Percentiles rank a stretch among this genome's conserved stretches.
Conservation (phyloP, 139 green algal genomes). For the Pseudopediastrum boryanum region DNA sequence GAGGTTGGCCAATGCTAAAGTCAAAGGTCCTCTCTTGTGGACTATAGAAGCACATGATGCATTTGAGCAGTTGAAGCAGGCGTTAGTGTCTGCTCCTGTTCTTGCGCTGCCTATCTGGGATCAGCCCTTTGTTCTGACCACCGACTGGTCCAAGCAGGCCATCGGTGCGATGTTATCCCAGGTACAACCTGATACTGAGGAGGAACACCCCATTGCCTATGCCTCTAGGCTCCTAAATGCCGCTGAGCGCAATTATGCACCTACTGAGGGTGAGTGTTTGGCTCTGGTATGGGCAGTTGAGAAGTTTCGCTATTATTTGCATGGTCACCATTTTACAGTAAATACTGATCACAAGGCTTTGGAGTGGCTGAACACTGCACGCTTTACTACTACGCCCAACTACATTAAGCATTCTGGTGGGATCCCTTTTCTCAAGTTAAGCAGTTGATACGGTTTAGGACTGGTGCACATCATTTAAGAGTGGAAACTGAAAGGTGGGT, state of each 20-base stretch:
- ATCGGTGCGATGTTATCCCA: slow-evolving; percentile 34
- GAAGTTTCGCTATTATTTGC: slow-evolving; percentile 34
- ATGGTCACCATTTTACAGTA: slow-evolving; percentile 18
- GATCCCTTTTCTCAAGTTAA: no score
- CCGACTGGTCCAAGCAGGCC: slow-evolving; percentile 33
- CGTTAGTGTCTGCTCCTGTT: slow-evolving; percentile 1
- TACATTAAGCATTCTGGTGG: no score
- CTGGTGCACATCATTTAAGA: no score
- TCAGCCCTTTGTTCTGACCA: slow-evolving; percentile 36
- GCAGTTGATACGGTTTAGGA: no score
- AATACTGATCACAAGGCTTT: slow-evolving; percentile 33
- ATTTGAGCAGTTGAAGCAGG: slow-evolving; percentile 37
- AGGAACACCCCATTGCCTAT: slow-evolving; percentile 25
- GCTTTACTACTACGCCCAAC: no score
- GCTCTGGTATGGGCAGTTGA: slow-evolving; percentile 35
- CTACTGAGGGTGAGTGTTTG: slow-evolving; percentile 36
- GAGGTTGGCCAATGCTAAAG: not conserved
- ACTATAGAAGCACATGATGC: slow-evolving; percentile 8
- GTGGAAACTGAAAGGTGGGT: no score
- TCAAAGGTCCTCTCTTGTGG: slow-evolving; percentile 29
- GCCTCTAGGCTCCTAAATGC: not conserved
- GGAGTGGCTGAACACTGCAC: slow-evolving; percentile 25
- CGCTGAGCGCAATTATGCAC: slow-evolving; percentile 33
- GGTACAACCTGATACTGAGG: slow-evolving; percentile 2
- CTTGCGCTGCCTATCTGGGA: slow-evolving; percentile 25